Base-by-base conservation (phyloP, 495 filamentous ascomycete species). In the Cercophora sp. region DNA sequence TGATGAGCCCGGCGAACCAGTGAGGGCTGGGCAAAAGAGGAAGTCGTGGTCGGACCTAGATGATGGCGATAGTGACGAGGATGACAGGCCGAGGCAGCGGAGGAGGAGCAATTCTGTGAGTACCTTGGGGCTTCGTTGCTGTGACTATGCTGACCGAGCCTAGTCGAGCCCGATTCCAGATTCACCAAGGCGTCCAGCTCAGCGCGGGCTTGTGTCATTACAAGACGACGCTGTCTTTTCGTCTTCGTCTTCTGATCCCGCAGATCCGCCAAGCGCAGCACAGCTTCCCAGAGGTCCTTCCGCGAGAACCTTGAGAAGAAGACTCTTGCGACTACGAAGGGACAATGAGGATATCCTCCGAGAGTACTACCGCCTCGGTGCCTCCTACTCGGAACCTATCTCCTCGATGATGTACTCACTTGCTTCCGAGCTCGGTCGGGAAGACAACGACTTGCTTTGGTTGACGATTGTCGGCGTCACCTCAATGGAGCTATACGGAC, bases 371-470 rank as follows among this genome's bases (percentile, higher is more conserved):
- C 76, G 82, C 5, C 74, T 89, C 10, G 93, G 93, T 36, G 84
- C 89, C 10, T 92, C 91, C 18, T 96, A 95, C 64, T 90, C 91
- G 2, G 94, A 97, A 62, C 93, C 93, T 22, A 88, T 97, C 51
- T 95, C 90, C 0, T 91, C 89, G 1, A 81, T 98, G 62, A 73
- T 98, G 53, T 98, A 97, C 70, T 94, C 89, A 2, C 77, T 98
- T 4, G 93, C 91, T 15, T 96, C 91, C 1, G 93, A 96, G 58
- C 81, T 97, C 9, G 94, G 92, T 51, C 85, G 90, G 34, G 93
- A 98, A 74, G 92, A 97, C 62, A 97, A 97, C 60, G 91, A 98
- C 59, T 73, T 96, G 24, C 82, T 98, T 24, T 98, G 93, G 93
- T 78, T 94, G 40, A 80, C 90, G 8, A 96, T 97, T 56, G 87